Evolutionary conservation across 2,329 filamentous ascomycete genomes (phyloP).

Genomic region (Basipetospora chlamydospora): DNA sequence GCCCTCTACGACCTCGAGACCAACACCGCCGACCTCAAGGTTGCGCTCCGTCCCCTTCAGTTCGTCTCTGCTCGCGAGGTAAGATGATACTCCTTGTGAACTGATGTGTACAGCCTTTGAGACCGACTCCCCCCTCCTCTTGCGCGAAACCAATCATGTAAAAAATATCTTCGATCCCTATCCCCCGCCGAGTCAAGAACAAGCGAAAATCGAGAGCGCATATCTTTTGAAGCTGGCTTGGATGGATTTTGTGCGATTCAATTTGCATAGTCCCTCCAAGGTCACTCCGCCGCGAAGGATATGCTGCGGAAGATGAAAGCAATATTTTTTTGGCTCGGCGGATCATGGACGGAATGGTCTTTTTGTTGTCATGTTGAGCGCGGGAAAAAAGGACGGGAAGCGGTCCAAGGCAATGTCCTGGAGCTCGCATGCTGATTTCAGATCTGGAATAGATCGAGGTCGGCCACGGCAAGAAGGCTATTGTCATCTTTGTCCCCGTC

Average conservation of each 20-base stretch:
- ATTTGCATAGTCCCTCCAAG: neutral
- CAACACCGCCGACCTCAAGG: slow-evolving; percentile 97
- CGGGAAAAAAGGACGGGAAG: slow-evolving; percentile 66
- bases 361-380: too few species aligned
- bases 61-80: slow-evolving; percentile 99
- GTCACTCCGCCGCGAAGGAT: neutral
- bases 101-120: too few species aligned
- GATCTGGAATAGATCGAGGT: slow-evolving; percentile 85
- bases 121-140: neutral
- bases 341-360: neutral
- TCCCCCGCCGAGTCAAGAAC: slow-evolving; percentile 1
- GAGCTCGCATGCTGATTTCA: slow-evolving; percentile 65
- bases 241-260: neutral
- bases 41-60: slow-evolving; percentile 90
- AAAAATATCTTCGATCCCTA: too few species aligned
- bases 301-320: slow-evolving; percentile 1
- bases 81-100: slow-evolving; percentile 39
- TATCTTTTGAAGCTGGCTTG: too few species aligned
- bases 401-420: slow-evolving; percentile 59
- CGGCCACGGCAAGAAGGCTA: slow-evolving; percentile 99
- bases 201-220: too few species aligned
- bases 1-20: slow-evolving; percentile 98
- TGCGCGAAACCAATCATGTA: neutral
- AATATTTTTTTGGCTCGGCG: slow-evolving; percentile 3
- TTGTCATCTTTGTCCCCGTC: slow-evolving; percentile 99